Percentiles rank a stretch among this genome's conserved stretches.
Evolutionary conservation across 1,284 basidiomycete species (phyloP).

Genomic region (Apiotrichum porosum): DNA sequence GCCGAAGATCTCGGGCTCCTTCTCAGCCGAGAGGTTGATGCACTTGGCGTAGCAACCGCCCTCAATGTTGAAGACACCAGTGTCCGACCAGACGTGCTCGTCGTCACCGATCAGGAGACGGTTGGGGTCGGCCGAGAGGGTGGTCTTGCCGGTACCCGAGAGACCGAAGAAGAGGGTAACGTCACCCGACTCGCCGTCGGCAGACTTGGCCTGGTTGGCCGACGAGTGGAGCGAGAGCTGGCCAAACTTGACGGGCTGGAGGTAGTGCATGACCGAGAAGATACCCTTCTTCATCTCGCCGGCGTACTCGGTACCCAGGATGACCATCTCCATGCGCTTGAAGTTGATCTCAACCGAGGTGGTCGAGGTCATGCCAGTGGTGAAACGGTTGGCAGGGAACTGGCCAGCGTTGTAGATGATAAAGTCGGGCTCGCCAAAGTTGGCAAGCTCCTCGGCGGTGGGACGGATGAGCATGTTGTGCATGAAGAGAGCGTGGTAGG

Average conservation of each 20-base stretch:
- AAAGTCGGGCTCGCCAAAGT: constrained; percentile 98
- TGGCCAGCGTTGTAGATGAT: constrained; percentile 99
- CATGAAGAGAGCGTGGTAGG: constrained; percentile 99
- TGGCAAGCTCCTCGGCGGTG: constrained; percentile 85
- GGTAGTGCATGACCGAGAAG: constrained; percentile 99
- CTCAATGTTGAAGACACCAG: constrained; percentile 99
- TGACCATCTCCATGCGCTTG: constrained; percentile 99
- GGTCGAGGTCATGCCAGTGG: constrained; percentile 98
- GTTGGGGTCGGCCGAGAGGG: constrained; percentile 86
- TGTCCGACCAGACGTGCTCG: constrained; percentile 97
- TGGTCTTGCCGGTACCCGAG: constrained; percentile 97
- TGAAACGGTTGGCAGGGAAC: constrained; percentile 99
- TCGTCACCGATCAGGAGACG: constrained; percentile 92
- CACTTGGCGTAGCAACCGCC: constrained; percentile 99
- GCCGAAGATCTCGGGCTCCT: constrained; percentile 93
- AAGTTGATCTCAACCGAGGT: constrained; percentile 99
- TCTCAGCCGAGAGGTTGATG: constrained; percentile 92
- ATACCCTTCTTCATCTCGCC: constrained; percentile 99
- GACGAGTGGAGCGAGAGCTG: constrained; percentile 99
- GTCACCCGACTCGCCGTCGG: constrained; percentile 79
- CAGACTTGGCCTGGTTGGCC: constrained; percentile 61
- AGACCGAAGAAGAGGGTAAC: constrained; percentile 99
- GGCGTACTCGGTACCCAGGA: constrained; percentile 98
- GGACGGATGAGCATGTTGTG: constrained; percentile 99
- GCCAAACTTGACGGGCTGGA: constrained; percentile 97